phyloP scores from a whole-genome alignment of 441 rosid species.

The Mallotus japonicus region DNA sequence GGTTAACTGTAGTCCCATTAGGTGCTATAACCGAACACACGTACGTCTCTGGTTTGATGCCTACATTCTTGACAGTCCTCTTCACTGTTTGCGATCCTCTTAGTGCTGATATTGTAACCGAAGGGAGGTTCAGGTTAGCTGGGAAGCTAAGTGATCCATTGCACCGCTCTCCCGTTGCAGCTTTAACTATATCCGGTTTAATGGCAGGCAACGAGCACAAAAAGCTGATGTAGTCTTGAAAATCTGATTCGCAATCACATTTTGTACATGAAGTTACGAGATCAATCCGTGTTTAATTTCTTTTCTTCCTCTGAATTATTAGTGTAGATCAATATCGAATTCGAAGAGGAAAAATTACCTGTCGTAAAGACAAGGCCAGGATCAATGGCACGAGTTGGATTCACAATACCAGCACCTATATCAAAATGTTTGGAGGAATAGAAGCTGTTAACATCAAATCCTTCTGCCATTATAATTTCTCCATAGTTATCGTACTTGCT shows the following conservation, averaged over 20 bases:
- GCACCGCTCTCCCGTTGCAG: slow-evolving; percentile 57
- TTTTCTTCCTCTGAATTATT: not conserved
- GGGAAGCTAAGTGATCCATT: slow-evolving; percentile 42
- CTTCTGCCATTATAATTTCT: slow-evolving; percentile 55
- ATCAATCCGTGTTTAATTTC: not conserved
- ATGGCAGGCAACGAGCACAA: slow-evolving; percentile 68
- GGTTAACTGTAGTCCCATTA: slow-evolving; percentile 51
- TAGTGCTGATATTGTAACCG: slow-evolving; percentile 63
- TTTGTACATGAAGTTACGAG: not conserved
- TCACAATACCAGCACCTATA: slow-evolving; percentile 71
- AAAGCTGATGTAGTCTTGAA: slow-evolving; percentile 61
- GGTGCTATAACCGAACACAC: slow-evolving; percentile 53
- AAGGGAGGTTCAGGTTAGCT: slow-evolving; percentile 75
- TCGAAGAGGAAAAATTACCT: slow-evolving; percentile 34
- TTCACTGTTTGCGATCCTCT: slow-evolving; percentile 36
- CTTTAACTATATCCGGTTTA: slow-evolving; percentile 26
- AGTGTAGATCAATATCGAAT: not conserved
- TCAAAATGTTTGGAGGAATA: slow-evolving; percentile 61
- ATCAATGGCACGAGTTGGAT: slow-evolving; percentile 62
- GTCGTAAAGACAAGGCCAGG: slow-evolving; percentile 76
- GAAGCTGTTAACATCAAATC: slow-evolving; percentile 34
- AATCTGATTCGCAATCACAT: slow-evolving; percentile 37
- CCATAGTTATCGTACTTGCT: slow-evolving; percentile 49
- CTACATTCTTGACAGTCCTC: slow-evolving; percentile 63
- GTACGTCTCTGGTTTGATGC: slow-evolving; percentile 52